Evolutionary conservation across 2,329 filamentous ascomycete species (phyloP), one percentile per base, ranked within the genome.

Genomic region (Fusarium sacchari): DNA sequence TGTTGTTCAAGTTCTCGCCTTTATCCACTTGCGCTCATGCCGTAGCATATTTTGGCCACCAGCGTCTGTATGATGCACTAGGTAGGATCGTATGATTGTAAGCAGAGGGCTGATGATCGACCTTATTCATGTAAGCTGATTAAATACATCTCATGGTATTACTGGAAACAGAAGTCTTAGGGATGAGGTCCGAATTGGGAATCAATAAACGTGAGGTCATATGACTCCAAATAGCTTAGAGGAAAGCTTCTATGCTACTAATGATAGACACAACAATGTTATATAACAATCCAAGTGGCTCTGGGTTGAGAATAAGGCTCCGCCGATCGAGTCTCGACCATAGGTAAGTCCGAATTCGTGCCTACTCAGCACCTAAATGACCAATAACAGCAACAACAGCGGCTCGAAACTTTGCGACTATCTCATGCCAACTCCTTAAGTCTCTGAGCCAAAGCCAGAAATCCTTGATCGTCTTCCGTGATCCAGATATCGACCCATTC

Each of bases 401-500:
- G 39, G 20, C 36, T 26, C 37, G 36, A 22, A 43, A 28, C 11
- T 20, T 28, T 28, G 37, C 22, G 24, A 24, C 10, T 26, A 39
- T 24, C 50, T 64, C 22, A 74, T 30, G 49, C 58, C 52, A 74
- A 36, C 44, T 78, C 69, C 46, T 72, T 67, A 52, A 84, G 62
- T 50, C 73, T 73, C 50, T 74, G 60, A 18, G 80, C 79, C 61
- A 83, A 60, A 24, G 76, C 73, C 28, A 79, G 59, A 40, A 84
- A 77, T 2, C 83, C 83, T 3, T 72, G 76, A 37, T 82, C 78
- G 1, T 72, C 77, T 60, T 80, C 77, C 3, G 69, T 63, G 26
- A 84, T 76, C 83, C 83, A 84, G 36, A 84, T 30, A 69, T 84
- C 83, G 40, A 84, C 81, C 82, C 82, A 83, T 15, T 73, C 72